Evolutionary conservation across 371 early-diverging fungal genomes (phyloP), one percentile per base, ranked within the genome.

Genomic region (Sporodiniella umbellata): DNA sequence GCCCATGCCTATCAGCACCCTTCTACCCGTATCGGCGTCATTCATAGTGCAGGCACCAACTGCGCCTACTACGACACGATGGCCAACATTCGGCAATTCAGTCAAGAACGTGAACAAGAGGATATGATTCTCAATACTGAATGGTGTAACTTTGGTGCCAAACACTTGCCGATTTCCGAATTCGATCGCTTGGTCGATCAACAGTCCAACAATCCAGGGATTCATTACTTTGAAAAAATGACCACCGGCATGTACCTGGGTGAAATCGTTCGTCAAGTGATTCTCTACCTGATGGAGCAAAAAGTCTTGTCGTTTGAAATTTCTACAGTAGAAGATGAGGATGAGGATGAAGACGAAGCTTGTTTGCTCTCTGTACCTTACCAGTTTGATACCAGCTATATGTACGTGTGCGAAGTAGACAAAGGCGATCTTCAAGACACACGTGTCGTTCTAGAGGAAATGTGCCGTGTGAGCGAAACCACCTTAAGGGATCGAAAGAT

Each of bases 21-120:
- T 18, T 82, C 86, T 33, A 94, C 94, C 33, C 82, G 85, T 60
- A 77, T 95, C 48, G 93, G 94, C 35, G 88, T 94, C 38, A 92
- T 98, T 58, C 84, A 94, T 37, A 94, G 94, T 53, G 93, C 95
- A 3, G 98, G 98, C 33, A 92, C 95, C 40, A 98, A 98, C 60
- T 93, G 94, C 40, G 92, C 95, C 21, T 98, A 95, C 68, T 75
- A 75, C 28, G 76, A 75, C 38, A 61, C 62, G 26, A 54, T 70
- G 15, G 37, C 63, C 37, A 71, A 71, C 48, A 71, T 71, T 48
- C 42, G 44, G 21, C 61, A 57, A 14, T 62, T 66, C 26, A 45
- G 52, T 7, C 30, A 28, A 6, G 79, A 75, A 44, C 50, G 39
- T 15, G 11, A 37, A 21, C 14, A 30, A 18, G 43, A 53, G 1